Percentiles rank a stretch among this genome's conserved stretches.
phyloP scores from a whole-genome alignment of 176 grass and related monocot species.

The Carex kokanica region DNA sequence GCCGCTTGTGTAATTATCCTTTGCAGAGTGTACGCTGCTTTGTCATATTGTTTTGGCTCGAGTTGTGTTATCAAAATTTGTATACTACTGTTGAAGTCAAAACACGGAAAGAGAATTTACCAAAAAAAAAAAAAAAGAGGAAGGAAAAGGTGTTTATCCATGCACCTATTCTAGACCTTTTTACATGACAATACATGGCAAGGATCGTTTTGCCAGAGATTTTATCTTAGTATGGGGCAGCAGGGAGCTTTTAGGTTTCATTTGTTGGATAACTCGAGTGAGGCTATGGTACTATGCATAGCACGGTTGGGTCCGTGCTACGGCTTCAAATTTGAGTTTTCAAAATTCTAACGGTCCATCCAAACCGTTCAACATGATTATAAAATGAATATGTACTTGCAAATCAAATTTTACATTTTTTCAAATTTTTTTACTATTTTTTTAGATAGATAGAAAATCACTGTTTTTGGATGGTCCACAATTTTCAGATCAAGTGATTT shows the following conservation, averaged over 20 bases:
- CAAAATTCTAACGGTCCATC: too few species aligned
- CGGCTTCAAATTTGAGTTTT: too few species aligned
- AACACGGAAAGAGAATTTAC: background rate
- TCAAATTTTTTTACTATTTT: too few species aligned
- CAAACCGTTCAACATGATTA: too few species aligned
- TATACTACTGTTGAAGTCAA: background rate
- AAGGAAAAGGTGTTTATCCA: background rate
- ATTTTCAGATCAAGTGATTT: too few species aligned
- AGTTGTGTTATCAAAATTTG: background rate
- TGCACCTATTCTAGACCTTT: background rate
- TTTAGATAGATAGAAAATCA: too few species aligned
- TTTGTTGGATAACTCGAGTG: background rate
- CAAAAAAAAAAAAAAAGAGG: background rate
- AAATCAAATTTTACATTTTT: too few species aligned
- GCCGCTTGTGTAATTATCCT: conserved; percentile 19
- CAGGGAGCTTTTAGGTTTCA: background rate
- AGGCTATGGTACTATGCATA: too few species aligned
- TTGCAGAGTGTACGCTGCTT: conserved; percentile 9
- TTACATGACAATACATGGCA: background rate
- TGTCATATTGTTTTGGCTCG: conserved; percentile 9
- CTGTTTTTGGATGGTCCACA: too few species aligned
- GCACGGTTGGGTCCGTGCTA: too few species aligned
- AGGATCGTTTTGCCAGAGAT: background rate
- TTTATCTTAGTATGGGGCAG: background rate
- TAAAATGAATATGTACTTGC: too few species aligned